Conservation (phyloP, 148 eudicot species). For the Talinum fruticosum region DNA sequence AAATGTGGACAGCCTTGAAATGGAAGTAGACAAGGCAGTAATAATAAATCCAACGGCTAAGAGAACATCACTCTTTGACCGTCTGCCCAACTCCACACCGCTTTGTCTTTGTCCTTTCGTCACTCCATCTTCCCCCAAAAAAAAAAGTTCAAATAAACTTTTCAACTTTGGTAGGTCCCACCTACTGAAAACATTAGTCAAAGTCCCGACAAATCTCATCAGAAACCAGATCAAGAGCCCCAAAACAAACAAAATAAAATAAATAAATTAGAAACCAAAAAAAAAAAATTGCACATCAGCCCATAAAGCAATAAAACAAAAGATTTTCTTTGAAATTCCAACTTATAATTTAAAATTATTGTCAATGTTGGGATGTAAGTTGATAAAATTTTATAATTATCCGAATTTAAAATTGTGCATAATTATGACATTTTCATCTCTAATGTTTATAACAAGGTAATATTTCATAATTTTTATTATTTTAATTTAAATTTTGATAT, state of each 20-base stretch:
- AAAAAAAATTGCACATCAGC: background rate
- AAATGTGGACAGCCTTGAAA: background rate
- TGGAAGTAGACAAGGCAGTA: background rate
- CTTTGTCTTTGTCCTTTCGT: background rate
- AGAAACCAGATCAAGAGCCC: slow-evolving; percentile 1
- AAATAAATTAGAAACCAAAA: background rate
- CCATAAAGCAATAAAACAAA: background rate
- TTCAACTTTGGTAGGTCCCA: background rate
- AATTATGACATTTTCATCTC: no score
- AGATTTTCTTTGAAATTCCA: background rate
- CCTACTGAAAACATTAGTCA: background rate
- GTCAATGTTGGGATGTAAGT: no score
- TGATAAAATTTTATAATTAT: no score
- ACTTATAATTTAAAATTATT: no score
- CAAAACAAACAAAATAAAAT: background rate
- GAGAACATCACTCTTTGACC: background rate
- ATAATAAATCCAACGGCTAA: background rate
- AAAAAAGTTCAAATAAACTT: background rate
- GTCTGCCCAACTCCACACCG: background rate
- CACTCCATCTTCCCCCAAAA: background rate
- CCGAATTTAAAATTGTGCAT: no score
- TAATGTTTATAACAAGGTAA: no score
- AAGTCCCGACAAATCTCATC: slow-evolving; percentile 8
- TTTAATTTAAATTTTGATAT: no score
- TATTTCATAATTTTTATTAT: no score